phyloP scores from a whole-genome alignment of 2,329 filamentous ascomycete species.

The Pestalotiopsis fici region DNA sequence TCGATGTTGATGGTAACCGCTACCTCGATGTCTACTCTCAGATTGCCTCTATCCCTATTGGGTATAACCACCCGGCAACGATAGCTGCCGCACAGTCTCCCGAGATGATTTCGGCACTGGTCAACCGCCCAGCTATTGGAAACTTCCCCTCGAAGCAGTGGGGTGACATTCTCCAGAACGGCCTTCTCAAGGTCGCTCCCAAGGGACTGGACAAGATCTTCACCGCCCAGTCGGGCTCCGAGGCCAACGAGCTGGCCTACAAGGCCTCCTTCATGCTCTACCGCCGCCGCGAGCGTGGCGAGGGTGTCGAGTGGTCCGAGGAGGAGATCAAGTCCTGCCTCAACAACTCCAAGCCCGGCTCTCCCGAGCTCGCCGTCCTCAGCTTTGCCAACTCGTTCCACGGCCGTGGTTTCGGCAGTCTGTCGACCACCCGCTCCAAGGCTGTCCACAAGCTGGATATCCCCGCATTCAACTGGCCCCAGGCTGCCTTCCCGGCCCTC shows the following conservation, averaged over 20 bases:
- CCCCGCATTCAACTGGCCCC: slow-evolving; percentile 92
- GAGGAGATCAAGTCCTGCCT: slow-evolving; percentile 76
- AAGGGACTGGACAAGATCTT: slow-evolving; percentile 86
- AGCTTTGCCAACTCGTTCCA: slow-evolving; percentile 90
- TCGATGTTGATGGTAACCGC: slow-evolving; percentile 51
- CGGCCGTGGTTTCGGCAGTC: slow-evolving; percentile 82
- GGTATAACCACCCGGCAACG: slow-evolving; percentile 85
- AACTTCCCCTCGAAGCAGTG: slow-evolving; percentile 89
- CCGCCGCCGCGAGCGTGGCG: slow-evolving; percentile 78
- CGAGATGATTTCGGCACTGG: slow-evolving; percentile 77
- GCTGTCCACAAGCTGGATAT: slow-evolving; percentile 95
- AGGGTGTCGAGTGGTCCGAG: slow-evolving; percentile 75
- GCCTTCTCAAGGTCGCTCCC: slow-evolving; percentile 79
- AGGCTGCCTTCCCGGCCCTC: slow-evolving; percentile 80
- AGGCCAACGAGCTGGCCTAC: slow-evolving; percentile 92
- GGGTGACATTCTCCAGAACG: slow-evolving; percentile 75
- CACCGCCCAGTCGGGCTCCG: slow-evolving; percentile 84
- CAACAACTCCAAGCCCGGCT: slow-evolving; percentile 77
- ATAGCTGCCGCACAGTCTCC: slow-evolving; percentile 69
- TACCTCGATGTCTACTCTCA: slow-evolving; percentile 65
- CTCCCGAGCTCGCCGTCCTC: slow-evolving; percentile 80
- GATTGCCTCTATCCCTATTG: slow-evolving; percentile 88
- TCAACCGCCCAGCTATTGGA: slow-evolving; percentile 86
- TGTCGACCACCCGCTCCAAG: slow-evolving; percentile 90
- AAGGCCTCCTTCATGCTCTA: slow-evolving; percentile 96